phyloP scores from a whole-genome alignment of 148 eudicot genomes.

The Chenopodium suecicum region DNA sequence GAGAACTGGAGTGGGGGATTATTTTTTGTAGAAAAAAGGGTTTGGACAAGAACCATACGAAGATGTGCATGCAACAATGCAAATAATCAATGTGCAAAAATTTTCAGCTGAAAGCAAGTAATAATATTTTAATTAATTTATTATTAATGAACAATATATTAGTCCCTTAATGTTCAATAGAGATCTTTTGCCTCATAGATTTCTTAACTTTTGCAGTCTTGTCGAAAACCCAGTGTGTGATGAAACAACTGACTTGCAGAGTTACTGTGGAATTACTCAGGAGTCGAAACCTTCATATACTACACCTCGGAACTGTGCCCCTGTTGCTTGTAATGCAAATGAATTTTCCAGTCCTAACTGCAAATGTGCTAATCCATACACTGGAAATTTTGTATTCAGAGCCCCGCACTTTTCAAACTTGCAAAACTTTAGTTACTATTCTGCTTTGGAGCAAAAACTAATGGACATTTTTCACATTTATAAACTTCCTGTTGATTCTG shows the following conservation, averaged over 20 bases:
- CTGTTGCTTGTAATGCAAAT: constrained; percentile 34
- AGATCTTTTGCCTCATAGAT: no score
- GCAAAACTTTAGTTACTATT: constrained; percentile 31
- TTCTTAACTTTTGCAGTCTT: constrained; percentile 3
- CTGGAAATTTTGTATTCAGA: constrained; percentile 48
- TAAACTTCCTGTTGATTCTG: constrained; percentile 49
- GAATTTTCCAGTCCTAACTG: constrained; percentile 63
- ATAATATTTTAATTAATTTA: no score
- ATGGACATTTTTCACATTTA: constrained; percentile 32
- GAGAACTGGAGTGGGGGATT: no score
- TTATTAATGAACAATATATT: no score
- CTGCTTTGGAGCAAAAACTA: constrained; percentile 32
- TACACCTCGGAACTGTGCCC: constrained; percentile 43
- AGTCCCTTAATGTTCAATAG: no score
- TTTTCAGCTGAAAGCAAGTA: no score
- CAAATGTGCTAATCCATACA: constrained; percentile 55
- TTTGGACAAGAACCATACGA: no score
- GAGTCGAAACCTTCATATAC: constrained; percentile 33
- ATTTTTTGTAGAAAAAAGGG: no score
- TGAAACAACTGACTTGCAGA: no score
- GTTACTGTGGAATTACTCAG: constrained; percentile 13
- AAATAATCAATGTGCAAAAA: no score
- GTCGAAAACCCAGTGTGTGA: neutral
- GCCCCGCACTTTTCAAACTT: constrained; percentile 57
- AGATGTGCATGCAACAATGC: no score